These are phyloP conservation scores for Peronospora belbahrii DNA, from an alignment of 352 stramenopile species.

Conservation along the genomic window DNA sequence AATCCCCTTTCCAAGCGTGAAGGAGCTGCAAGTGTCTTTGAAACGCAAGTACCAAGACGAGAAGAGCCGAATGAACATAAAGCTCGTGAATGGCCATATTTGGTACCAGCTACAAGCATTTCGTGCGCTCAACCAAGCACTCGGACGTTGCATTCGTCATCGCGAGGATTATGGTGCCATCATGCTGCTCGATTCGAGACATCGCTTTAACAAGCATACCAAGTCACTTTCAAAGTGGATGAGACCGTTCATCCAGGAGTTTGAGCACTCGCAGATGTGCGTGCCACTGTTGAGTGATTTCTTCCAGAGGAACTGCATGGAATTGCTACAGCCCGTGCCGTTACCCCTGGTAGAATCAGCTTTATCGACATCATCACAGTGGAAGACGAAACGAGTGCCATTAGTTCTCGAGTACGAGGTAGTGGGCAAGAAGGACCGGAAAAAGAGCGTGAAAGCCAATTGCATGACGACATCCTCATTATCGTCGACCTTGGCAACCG, in stretches of 20 bases:
- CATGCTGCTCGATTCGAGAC: slow-evolving; percentile 91
- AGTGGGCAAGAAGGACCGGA: slow-evolving; percentile 15
- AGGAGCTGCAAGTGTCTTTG: slow-evolving; percentile 86
- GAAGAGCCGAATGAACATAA: slow-evolving; percentile 51
- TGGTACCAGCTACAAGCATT: slow-evolving; percentile 98
- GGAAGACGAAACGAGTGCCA: slow-evolving; percentile 10
- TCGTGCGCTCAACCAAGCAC: slow-evolving; percentile 97
- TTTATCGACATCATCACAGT: not conserved
- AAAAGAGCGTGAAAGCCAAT: slow-evolving; percentile 9
- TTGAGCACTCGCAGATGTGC: slow-evolving; percentile 58
- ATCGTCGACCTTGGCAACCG: slow-evolving; percentile 21
- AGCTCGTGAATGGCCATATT: slow-evolving; percentile 54
- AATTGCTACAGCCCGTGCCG: slow-evolving; percentile 27
- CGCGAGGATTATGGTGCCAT: slow-evolving; percentile 95
- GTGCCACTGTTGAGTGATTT: slow-evolving; percentile 53
- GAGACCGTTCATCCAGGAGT: slow-evolving; percentile 61
- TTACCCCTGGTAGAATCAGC: slow-evolving; percentile 2
- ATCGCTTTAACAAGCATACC: slow-evolving; percentile 52
- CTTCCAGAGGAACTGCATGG: slow-evolving; percentile 47
- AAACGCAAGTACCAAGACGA: slow-evolving; percentile 82
- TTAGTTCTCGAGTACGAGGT: slow-evolving; percentile 29
- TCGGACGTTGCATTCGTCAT: slow-evolving; percentile 98
- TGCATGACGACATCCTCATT: slow-evolving; percentile 8
- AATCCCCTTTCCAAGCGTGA: slow-evolving; percentile 95
- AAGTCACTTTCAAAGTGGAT: slow-evolving; percentile 79